Evolutionary conservation across 495 filamentous ascomycete genomes (phyloP), one percentile per base, ranked within the genome.

Genomic region (Pyronema domesticum): DNA sequence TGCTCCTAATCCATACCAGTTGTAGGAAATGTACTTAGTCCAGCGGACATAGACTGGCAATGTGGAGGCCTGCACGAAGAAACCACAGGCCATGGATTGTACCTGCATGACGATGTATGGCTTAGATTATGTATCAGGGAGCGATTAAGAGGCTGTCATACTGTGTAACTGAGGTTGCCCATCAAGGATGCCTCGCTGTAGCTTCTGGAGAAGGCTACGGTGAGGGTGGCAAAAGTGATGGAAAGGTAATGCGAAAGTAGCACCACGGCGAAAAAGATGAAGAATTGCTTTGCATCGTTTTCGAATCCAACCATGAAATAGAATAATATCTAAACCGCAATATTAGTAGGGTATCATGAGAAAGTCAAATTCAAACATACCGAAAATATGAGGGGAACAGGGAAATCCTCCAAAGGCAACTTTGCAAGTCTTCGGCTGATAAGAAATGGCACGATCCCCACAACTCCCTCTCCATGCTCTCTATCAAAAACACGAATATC

Each of bases 251-350:
- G 83, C 23, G 72, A 74, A 5, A 87, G 65, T 3, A 87, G 57
- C 0, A 75, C 69, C 33, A 86, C 64, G 6, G 71, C 64, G 54
- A 86, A 79, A 64, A 85, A 87, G 5, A 74, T 77, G 54, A 87
- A 80, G 61, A 83, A 86, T 44, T 80, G 76, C 0, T 51, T 62
- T 2, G 72, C 75, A 11, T 77, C 69, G 1, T 71, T 63, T 36
- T 80, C 74, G 60, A 84, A 84, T 37, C 81, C 83, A 37, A 76
- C 76, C 79, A 86, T 84, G 64, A 83, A 85, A 62, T 87, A 87
- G 62, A 73, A 83, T 5, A 84, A 82, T 46, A 77, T 63, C 19
- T 68, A 4, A 34, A 40, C 39, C 35, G 2, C 5, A 51, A 39
- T 18, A 33, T 17, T 5, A 36, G 17, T 30, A 19, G 14, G 33